Conservation (phyloP, 495 filamentous ascomycete genomes). For the Daldinia caldariorum region DNA sequence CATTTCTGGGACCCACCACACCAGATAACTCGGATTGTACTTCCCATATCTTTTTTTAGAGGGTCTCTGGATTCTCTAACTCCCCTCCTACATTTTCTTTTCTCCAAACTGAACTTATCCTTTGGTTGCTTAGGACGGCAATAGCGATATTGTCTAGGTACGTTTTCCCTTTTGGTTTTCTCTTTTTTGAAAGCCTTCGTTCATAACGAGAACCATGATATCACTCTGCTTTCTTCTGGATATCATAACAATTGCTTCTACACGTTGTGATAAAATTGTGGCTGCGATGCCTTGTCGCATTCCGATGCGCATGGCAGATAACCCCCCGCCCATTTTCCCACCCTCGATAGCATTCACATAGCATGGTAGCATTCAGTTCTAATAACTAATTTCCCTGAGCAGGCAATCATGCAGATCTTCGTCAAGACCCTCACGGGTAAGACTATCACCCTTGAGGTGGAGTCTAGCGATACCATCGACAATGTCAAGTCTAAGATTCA, state of each 20-base stretch:
- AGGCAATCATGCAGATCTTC: constrained; percentile 97
- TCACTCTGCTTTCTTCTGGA: neutral
- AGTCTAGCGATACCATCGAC: constrained; percentile 99
- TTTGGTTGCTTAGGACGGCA: constrained; percentile 66
- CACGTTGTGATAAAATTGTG: constrained; percentile 32
- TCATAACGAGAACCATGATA: neutral
- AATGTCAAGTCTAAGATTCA: constrained; percentile 95
- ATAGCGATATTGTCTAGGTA: constrained; percentile 66
- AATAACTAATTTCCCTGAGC: neutral
- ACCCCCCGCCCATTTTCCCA: neutral
- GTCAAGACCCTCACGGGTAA: constrained; percentile 99
- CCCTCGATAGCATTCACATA: neutral
- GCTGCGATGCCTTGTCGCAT: neutral
- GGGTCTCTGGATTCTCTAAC: constrained; percentile 11
- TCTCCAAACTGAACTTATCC: constrained; percentile 42
- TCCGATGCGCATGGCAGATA: constrained; percentile 6
- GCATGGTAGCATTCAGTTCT: neutral
- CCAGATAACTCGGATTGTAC: constrained; percentile 13
- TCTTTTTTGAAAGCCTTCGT: neutral
- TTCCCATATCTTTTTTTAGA: constrained; percentile 31
- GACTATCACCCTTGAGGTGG: constrained; percentile 99
- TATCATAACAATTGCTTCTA: neutral
- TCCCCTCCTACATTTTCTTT: constrained; percentile 24
- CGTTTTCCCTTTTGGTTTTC: constrained; percentile 44
- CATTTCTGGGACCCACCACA: constrained; percentile 33